phyloP scores from a whole-genome alignment of 1,284 basidiomycete species.

The Ustilago crameri region DNA sequence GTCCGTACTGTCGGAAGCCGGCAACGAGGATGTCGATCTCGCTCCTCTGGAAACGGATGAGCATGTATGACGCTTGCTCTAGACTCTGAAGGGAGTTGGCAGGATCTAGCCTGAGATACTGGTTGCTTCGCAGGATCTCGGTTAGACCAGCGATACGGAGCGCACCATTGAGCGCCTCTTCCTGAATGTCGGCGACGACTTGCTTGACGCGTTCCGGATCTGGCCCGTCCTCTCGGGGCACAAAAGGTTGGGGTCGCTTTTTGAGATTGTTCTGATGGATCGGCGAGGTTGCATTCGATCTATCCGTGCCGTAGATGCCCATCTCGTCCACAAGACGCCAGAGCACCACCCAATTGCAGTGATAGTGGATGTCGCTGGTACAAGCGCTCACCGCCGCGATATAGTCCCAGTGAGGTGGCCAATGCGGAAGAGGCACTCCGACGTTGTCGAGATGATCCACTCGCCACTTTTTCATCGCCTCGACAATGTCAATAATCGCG shows the following conservation, averaged over 20 bases:
- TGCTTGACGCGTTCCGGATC: conserved; percentile 47
- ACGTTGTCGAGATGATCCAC: conserved; percentile 79
- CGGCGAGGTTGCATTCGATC: conserved; percentile 33
- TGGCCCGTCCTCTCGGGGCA: conserved; percentile 22
- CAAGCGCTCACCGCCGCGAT: conserved; percentile 81
- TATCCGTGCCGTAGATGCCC: conserved; percentile 72
- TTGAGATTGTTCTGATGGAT: conserved; percentile 35
- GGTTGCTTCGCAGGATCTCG: conserved; percentile 65
- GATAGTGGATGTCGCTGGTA: conserved; percentile 86
- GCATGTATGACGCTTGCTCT: conserved; percentile 37
- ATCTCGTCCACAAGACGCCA: conserved; percentile 77
- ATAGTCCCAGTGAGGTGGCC: conserved; percentile 88
- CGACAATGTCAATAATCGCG: conserved; percentile 74
- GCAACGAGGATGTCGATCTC: conserved; percentile 84
- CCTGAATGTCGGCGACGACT: conserved; percentile 63
- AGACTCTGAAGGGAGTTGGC: conserved; percentile 42
- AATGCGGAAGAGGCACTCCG: conserved; percentile 78
- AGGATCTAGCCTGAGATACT: conserved; percentile 57
- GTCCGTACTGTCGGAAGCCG: conserved; percentile 83
- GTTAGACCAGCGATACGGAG: conserved; percentile 85
- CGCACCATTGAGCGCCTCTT: conserved; percentile 84
- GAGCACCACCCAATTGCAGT: conserved; percentile 77
- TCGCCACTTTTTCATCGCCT: conserved; percentile 79
- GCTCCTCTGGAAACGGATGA: conserved; percentile 50
- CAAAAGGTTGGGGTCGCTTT: neutral